These are phyloP conservation scores for Boletus reticuloceps DNA, from an alignment of 768 basidiomycete genomes.

Conservation along the genomic window DNA sequence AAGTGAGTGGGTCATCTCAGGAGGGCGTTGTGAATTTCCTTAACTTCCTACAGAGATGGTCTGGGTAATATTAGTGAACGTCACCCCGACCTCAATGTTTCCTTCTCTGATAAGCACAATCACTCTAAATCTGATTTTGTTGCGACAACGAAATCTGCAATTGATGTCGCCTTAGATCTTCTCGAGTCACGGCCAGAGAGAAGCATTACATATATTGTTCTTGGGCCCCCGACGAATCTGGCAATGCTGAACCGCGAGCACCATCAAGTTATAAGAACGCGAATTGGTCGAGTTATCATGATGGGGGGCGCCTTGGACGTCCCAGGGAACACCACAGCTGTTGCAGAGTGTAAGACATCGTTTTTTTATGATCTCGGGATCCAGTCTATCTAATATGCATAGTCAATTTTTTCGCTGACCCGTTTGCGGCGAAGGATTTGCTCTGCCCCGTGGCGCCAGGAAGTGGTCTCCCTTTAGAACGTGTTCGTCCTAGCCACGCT, in stretches of 20 bases:
- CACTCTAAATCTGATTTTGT: constrained; percentile 44
- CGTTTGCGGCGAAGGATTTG: constrained; percentile 74
- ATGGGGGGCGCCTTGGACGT: constrained; percentile 96
- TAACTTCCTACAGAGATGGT: constrained; percentile 54
- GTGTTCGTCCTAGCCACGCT: constrained; percentile 71
- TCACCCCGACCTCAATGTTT: constrained; percentile 60
- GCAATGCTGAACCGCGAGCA: constrained; percentile 61
- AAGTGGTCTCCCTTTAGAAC: constrained; percentile 56
- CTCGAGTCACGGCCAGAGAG: constrained; percentile 48
- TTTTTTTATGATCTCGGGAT: neutral
- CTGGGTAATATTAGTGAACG: constrained; percentile 56
- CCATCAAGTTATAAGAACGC: constrained; percentile 47
- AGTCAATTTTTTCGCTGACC: constrained; percentile 90
- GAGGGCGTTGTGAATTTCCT: neutral
- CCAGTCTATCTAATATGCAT: neutral
- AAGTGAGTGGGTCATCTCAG: constrained; percentile 39
- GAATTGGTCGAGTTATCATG: constrained; percentile 72
- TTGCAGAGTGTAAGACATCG: constrained; percentile 71
- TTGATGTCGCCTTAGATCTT: constrained; percentile 54
- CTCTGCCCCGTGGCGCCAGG: constrained; percentile 41
- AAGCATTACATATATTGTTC: constrained; percentile 66
- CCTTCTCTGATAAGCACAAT: constrained; percentile 4
- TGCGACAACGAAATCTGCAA: constrained; percentile 44
- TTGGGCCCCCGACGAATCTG: constrained; percentile 81
- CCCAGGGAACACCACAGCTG: constrained; percentile 80